phyloP scores from a whole-genome alignment of 768 basidiomycete species.

The Stropharia rugosoannulata region DNA sequence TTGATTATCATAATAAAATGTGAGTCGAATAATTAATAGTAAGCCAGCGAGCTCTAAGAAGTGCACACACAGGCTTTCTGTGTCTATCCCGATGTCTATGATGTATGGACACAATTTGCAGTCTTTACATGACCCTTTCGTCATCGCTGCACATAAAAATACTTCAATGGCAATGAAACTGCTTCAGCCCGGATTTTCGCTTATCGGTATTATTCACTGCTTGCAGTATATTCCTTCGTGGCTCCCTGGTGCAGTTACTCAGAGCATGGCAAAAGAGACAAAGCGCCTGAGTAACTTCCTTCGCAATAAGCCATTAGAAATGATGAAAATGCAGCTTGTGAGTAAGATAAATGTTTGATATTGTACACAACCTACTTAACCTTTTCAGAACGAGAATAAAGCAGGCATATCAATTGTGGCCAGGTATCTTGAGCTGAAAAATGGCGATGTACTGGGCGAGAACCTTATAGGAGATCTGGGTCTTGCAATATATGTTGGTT shows the following conservation, averaged over 20 bases:
- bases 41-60: too few relatives aligned
- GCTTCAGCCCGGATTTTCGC: conserved; percentile 2
- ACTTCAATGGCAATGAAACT: background rate
- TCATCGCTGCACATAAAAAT: conserved; percentile 1
- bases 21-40: too few relatives aligned
- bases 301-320: too few relatives aligned
- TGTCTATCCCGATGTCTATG: conserved; percentile 2
- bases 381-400: background rate
- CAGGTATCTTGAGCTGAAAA: background rate
- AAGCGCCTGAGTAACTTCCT: background rate
- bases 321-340: too few relatives aligned
- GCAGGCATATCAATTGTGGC: background rate
- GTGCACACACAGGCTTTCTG: background rate
- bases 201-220: conserved; percentile 7
- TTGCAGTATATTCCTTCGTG: conserved; percentile 7
- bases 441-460: background rate
- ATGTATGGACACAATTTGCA: conserved; percentile 11
- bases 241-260: conserved; percentile 4
- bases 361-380: too few relatives aligned
- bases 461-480: background rate
- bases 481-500: background rate
- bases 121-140: conserved; percentile 3
- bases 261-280: background rate
- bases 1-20: conserved; percentile 2
- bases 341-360: too few relatives aligned